These are phyloP conservation scores for Ajuga reptans DNA, from an alignment of 305 asterid genomes.

Conservation along the genomic window DNA sequence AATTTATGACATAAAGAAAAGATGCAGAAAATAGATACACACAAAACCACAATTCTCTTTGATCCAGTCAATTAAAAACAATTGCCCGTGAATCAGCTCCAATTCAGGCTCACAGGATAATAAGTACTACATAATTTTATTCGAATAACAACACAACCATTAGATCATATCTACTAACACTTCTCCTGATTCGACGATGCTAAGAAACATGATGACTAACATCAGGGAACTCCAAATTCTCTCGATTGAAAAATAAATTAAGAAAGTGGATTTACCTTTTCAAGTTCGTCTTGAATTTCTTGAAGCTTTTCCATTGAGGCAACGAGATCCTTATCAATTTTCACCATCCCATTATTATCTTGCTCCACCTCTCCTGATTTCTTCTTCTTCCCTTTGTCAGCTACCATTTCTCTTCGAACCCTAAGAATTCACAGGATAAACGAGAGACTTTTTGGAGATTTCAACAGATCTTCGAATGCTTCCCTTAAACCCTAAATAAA, in stretches of 20 bases:
- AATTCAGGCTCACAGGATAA: neutral
- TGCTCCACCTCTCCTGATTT: conserved; percentile 54
- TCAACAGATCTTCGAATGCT: conserved; percentile 9
- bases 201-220: neutral
- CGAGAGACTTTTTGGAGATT: neutral
- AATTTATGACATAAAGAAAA: neutral
- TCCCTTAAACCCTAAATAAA: conserved; percentile 53
- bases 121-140: neutral
- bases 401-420: conserved; percentile 47
- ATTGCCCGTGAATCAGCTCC: neutral
- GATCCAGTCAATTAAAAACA: neutral
- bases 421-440: conserved; percentile 1
- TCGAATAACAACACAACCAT: neutral
- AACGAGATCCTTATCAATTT: conserved; percentile 53
- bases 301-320: conserved; percentile 72
- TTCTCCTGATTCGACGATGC: neutral
- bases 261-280: conserved; percentile 38
- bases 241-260: too few species aligned
- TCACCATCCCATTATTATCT: conserved; percentile 37
- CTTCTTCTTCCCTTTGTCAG: conserved; percentile 85
- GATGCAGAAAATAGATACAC: neutral
- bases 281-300: conserved; percentile 88
- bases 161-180: neutral
- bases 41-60: neutral
- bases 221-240: neutral